Base-by-base conservation (phyloP, 805 yeast species). In the Helenozyma baotianmanensis region DNA sequence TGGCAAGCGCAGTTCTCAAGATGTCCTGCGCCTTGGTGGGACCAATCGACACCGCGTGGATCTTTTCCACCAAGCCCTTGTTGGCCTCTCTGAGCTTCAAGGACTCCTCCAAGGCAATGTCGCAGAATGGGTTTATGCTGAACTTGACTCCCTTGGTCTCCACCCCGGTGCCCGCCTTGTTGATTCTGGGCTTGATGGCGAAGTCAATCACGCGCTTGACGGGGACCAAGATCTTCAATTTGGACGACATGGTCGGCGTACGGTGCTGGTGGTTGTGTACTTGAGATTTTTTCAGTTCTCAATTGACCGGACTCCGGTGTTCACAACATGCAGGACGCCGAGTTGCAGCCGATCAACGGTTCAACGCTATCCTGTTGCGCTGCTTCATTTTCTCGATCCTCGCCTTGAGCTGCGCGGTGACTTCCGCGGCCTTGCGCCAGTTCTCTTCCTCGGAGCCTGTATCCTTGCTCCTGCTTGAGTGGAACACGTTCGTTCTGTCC, bases 21-120 rank as follows among this genome's bases (percentile, higher is more conserved):
- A 88, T 76, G 45, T 90, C 97, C 58, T 86, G 95, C 0, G 95
- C 74, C 55, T 88, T 88, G 14, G 79, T 52, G 21, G 92, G 82
- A 2, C 97, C 97, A 45, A 89, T 84, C 3, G 95, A 80, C 10
- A 90, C 96, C 5, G 92, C 95, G 55, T 89, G 96, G 43, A 90
- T 80, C 30, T 70, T 66, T 45, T 87, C 95, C 12, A 88, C 95
- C 30, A 74, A 58, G 8, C 56, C 72, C 51, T 80, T 79, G 56
- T 82, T 62, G 23, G 68, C 67, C 46, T 82, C 87, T 51, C 74
- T 78, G 48, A 92, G 73, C 47, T 81, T 76, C 25, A 89, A 67
- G 1, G 97, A 95, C 60, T 92, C 98, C 62, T 92, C 98, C 33
- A 92, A 77, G 7, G 98, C 98, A 55, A 92, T 92, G 62, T 92